phyloP scores from a whole-genome alignment of 2,329 filamentous ascomycete species.

The Xylaria sp. region DNA sequence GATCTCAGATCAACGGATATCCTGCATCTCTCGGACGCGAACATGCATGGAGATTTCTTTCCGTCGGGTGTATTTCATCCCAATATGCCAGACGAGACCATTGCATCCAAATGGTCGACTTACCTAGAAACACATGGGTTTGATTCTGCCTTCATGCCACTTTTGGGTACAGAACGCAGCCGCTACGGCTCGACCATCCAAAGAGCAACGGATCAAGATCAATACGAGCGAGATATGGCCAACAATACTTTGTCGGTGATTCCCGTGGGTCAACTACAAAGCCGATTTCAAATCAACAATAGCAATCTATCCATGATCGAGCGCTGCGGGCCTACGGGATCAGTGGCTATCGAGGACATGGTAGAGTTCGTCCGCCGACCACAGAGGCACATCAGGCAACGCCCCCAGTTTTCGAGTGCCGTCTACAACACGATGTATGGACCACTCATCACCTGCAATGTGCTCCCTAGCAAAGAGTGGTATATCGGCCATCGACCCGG shows the following conservation, averaged over 20 bases:
- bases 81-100: background rate
- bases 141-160: slow-evolving; percentile 10
- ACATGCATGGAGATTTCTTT: background rate
- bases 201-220: background rate
- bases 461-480: slow-evolving; percentile 5
- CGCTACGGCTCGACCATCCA: slow-evolving; percentile 30
- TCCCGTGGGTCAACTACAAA: background rate
- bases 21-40: background rate
- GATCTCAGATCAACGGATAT: too few relatives aligned
- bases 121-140: background rate
- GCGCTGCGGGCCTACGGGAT: background rate
- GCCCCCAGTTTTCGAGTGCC: background rate
- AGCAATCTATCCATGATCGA: fast-evolving
- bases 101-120: fast-evolving
- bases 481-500: slow-evolving; percentile 33
- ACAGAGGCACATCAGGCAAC: background rate
- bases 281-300: too few relatives aligned
- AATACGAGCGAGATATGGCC: background rate
- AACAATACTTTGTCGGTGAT: background rate
- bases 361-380: background rate
- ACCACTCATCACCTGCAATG: background rate
- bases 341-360: background rate
- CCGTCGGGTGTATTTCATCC: background rate
- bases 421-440: background rate
- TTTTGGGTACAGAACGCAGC: slow-evolving; percentile 23